phyloP scores from a whole-genome alignment of 768 basidiomycete genomes.

The Psilocybe subaeruginosa region DNA sequence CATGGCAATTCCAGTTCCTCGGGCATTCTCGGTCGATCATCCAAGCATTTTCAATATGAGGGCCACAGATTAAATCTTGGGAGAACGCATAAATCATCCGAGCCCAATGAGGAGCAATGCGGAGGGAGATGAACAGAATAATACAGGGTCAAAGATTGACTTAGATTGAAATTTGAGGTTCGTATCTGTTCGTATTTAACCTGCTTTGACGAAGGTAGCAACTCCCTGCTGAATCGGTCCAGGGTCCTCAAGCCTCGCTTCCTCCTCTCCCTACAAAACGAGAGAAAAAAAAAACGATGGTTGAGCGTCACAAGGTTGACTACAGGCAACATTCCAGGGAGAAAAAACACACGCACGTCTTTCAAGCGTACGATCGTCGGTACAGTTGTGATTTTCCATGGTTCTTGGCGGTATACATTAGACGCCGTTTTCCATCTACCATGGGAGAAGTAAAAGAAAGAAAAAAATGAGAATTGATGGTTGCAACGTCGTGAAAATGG shows the following conservation, averaged over 20 bases:
- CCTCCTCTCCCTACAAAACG: conserved; percentile 37
- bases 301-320: conserved; percentile 5
- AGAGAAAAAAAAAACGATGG: background rate
- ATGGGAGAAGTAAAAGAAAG: background rate
- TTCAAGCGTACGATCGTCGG: conserved; percentile 69
- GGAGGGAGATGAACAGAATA: too few relatives aligned
- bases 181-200: background rate
- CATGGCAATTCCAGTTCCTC: background rate
- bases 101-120: too few relatives aligned
- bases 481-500: background rate
- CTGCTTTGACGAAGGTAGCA: conserved; percentile 29
- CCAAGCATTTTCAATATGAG: too few relatives aligned
- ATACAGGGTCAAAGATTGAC: background rate
- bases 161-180: background rate
- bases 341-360: conserved; percentile 46
- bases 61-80: too few relatives aligned
- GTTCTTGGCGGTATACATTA: conserved; percentile 62
- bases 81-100: too few relatives aligned
- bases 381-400: conserved; percentile 61
- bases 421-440: conserved; percentile 68
- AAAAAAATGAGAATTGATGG: conserved; percentile 3
- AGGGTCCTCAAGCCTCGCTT: conserved; percentile 44
- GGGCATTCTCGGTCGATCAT: background rate
- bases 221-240: conserved; percentile 36
- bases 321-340: conserved; percentile 2